Evolutionary conservation across 2,329 filamentous ascomycete species (phyloP), one percentile per base, ranked within the genome.

Genomic region (Trichoderma arundinaceum): DNA sequence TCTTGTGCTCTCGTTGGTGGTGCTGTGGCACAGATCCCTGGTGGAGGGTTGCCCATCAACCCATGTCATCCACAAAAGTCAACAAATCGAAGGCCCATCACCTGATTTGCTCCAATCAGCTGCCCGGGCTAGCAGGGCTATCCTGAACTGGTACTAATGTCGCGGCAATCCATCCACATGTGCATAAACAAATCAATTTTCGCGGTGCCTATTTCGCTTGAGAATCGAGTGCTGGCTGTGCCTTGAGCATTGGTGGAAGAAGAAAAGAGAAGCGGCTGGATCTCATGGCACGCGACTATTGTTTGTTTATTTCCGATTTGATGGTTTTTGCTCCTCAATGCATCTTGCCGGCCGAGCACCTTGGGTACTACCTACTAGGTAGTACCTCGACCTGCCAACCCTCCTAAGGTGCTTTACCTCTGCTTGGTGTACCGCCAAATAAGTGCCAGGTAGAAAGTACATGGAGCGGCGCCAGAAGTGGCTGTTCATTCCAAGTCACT

Each of bases 21-120:
- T 44, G 48, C 38, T 41, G 41, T 64, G 61, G 22, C 22, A 28
- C 22, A 38, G 13, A 57, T 57, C 17, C 41, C 57, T 49, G 57
- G 58, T 62, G 58, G 44, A 62, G 35, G 63, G 57, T 32, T 60
- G 60, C 39, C 44, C 51, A 54, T 60, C 54, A 52, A 51, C 41
- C 61, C 33, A 63, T 63, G 60, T 44, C 51, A 51, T 51, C 48
- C 22, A 48, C 57, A 57, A 44, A 61, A 51, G 44, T 66, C 58
- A 56, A 63, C 65, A 62, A 53, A 62, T 48, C 38, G 8, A 38
- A 43, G 19, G 15, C 43, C 61, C 61, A 64, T 66, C 58, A 62
- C 35, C 58, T 51, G 57, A 22, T 62, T 28, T 51, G 51, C 44
- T 19, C 65, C 65, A 65, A 67, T 67, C 65, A 60, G 60, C 63